These are phyloP conservation scores for Lichtheimia corymbifera DNA, from an alignment of 371 early-diverging fungal species.

Conservation along the genomic window DNA sequence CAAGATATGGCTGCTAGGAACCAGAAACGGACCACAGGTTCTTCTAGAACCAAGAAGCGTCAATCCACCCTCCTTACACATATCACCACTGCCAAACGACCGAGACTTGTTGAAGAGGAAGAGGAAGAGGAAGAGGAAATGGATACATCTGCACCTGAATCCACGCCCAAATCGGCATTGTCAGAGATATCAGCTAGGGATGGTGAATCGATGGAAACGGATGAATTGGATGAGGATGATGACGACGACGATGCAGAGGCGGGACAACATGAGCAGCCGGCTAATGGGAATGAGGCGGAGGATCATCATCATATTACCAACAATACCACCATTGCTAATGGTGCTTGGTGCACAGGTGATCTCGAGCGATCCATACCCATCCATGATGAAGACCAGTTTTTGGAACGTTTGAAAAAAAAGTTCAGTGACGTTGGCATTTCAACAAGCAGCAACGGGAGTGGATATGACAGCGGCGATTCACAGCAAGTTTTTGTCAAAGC, in stretches of 20 bases:
- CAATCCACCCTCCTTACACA: no score
- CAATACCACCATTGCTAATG: background rate
- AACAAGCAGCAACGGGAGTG: no score
- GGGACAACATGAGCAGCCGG: no score
- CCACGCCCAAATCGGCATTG: no score
- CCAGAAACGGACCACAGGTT: no score
- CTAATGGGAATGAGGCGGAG: background rate
- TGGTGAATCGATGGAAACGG: background rate
- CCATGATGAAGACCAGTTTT: background rate
- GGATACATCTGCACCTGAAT: background rate
- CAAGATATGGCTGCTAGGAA: no score
- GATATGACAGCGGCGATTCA: no score
- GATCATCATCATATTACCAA: background rate
- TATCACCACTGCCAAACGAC: no score
- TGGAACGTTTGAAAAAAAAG: no score
- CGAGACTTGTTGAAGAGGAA: background rate
- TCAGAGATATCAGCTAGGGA: no score
- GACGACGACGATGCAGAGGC: constrained; percentile 2
- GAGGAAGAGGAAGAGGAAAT: background rate
- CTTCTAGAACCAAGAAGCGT: no score
- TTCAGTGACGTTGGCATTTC: no score
- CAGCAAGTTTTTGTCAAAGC: constrained; percentile 7
- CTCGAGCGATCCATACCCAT: background rate
- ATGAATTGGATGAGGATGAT: constrained; percentile 2
- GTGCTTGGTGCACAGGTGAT: constrained; percentile 6